phyloP scores from a whole-genome alignment of 2,329 filamentous ascomycete species.

The Chalaropsis ovoidea region DNA sequence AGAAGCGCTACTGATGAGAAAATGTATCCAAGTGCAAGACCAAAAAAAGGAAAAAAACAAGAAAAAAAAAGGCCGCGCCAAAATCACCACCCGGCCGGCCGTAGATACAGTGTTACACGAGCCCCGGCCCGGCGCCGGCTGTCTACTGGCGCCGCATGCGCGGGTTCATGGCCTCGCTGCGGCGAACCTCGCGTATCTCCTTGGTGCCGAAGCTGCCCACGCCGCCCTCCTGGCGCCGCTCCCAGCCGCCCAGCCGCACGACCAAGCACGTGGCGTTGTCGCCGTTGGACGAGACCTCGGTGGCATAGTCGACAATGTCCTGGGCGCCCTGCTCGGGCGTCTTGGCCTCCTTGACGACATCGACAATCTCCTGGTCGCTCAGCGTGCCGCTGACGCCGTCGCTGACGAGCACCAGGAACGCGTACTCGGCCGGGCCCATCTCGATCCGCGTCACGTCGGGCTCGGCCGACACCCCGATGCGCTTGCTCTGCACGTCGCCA shows the following conservation, averaged over 20 bases:
- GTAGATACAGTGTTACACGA: background rate
- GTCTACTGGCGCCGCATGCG: slow-evolving; percentile 50
- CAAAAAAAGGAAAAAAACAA: too few species aligned
- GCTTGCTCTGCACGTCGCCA: slow-evolving; percentile 83
- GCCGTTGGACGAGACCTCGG: slow-evolving; percentile 61
- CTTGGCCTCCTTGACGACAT: slow-evolving; percentile 84
- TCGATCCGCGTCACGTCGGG: slow-evolving; percentile 76
- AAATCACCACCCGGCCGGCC: background rate
- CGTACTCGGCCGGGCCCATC: slow-evolving; percentile 71
- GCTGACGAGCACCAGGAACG: slow-evolving; percentile 76
- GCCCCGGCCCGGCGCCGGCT: background rate
- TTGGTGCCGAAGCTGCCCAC: slow-evolving; percentile 82
- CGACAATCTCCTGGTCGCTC: slow-evolving; percentile 88
- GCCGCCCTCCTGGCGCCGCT: slow-evolving; percentile 69
- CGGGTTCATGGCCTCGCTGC: slow-evolving; percentile 70
- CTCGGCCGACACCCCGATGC: slow-evolving; percentile 87
- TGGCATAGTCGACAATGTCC: slow-evolving; percentile 75
- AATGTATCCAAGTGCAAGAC: slow-evolving; percentile 2
- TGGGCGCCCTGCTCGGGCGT: slow-evolving; percentile 79
- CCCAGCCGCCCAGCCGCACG: slow-evolving; percentile 58
- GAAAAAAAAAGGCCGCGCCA: background rate
- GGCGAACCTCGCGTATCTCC: slow-evolving; percentile 77
- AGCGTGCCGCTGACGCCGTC: slow-evolving; percentile 84
- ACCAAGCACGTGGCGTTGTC: slow-evolving; percentile 62
- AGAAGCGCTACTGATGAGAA: background rate